Evolutionary conservation across 768 basidiomycete species (phyloP).

Genomic region (Lactarius sp.): DNA sequence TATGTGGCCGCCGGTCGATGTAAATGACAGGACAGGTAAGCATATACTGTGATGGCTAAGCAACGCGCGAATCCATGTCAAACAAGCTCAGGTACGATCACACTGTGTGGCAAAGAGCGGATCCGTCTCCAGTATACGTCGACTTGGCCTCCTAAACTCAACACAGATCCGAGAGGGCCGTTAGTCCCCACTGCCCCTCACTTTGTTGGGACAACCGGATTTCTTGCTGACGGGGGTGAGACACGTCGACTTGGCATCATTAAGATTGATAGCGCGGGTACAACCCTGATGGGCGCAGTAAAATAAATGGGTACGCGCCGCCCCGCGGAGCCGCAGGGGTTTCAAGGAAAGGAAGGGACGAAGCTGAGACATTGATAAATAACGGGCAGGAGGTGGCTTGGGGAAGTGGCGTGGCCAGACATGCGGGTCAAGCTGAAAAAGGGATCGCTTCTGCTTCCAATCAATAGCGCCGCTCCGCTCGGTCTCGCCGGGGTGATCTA

Average conservation of each 20-base stretch:
- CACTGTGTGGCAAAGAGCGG: not conserved
- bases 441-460: too few species aligned
- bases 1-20: slow-evolving; percentile 2
- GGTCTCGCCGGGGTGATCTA: too few species aligned
- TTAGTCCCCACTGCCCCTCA: not conserved
- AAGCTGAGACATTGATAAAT: too few species aligned
- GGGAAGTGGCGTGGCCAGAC: too few species aligned
- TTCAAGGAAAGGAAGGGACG: too few species aligned
- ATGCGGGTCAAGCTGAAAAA: not conserved
- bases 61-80: not conserved
- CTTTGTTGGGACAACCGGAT: not conserved
- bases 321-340: not conserved
- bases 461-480: too few species aligned
- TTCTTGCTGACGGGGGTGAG: not conserved
- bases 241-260: not conserved
- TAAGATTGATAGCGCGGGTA: too few species aligned
- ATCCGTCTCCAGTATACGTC: not conserved
- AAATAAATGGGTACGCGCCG: not conserved
- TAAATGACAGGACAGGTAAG: not conserved
- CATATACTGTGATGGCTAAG: slow-evolving; percentile 1
- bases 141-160: not conserved
- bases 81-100: not conserved
- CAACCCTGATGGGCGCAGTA: not conserved
- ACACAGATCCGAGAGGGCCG: not conserved
- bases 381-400: too few species aligned